Evolutionary conservation across 805 yeast species (phyloP), one percentile per base, ranked within the genome.

Genomic region (Ogataea angusta): DNA sequence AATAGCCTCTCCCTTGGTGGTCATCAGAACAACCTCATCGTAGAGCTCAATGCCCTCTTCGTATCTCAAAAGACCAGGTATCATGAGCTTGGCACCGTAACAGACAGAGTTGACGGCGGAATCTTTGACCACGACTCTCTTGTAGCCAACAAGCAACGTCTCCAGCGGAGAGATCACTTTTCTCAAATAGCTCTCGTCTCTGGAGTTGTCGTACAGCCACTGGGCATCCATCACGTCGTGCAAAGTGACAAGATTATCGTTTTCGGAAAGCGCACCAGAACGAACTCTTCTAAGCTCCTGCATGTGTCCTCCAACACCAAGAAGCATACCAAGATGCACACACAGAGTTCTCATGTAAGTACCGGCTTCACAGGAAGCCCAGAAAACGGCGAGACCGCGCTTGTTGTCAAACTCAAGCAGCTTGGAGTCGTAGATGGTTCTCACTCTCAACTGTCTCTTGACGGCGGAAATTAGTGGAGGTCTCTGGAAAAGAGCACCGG

Each of bases 321-420:
- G 76, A 46, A 93, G 76, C 96, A 93, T 90, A 72, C 99, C 99
- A 60, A 93, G 73, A 69, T 93, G 99, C 43, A 93, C 99, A 83
- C 99, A 93, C 57, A 93, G 73, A 36, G 99, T 93, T 78, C 99
- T 85, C 96, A 93, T 93, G 72, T 93, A 93, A 46, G 99, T 93
- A 71, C 99, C 99, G 47, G 99, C 99, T 75, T 93, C 99, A 78
- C 99, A 93, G 30, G 95, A 85, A 45, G 98, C 99, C 99, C 99
- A 93, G 74, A 93, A 93, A 25, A 93, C 98, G 72, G 95, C 95
- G 48, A 93, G 76, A 57, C 93, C 91, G 69, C 98, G 84, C 70
- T 93, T 90, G 69, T 89, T 85, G 71, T 90, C 99, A 61, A 93
- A 93, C 70, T 93, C 99, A 59, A 93, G 80, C 64, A 93, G 75